These are phyloP conservation scores for Suillus plorans DNA, from an alignment of 768 basidiomycete species.

Conservation along the genomic window DNA sequence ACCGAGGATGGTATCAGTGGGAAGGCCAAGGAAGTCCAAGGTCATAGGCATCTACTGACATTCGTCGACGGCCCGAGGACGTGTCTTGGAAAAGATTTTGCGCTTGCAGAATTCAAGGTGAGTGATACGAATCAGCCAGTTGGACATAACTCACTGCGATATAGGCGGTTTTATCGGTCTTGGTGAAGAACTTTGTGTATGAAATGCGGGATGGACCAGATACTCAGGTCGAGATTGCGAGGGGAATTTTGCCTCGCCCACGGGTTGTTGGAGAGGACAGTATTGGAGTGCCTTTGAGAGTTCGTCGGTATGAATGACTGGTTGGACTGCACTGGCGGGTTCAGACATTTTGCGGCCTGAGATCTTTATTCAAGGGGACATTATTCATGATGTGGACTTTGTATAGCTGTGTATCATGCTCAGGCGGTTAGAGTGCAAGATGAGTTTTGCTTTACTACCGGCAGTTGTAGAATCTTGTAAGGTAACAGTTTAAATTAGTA, in stretches of 20 bases:
- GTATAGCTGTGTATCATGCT: too few species aligned
- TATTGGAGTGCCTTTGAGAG: constrained; percentile 29
- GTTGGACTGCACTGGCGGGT: background rate
- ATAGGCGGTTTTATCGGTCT: constrained; percentile 43
- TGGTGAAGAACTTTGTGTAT: constrained; percentile 30
- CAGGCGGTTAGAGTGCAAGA: too few species aligned
- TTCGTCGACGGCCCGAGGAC: constrained; percentile 46
- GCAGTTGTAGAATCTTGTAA: too few species aligned
- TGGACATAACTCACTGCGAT: background rate
- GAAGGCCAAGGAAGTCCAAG: constrained; percentile 35
- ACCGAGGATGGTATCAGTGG: constrained; percentile 26
- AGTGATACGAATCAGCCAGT: background rate
- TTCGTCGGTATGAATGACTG: constrained; percentile 22
- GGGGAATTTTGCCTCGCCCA: constrained; percentile 15
- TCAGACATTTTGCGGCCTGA: background rate
- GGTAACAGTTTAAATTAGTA: too few species aligned
- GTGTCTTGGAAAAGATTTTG: constrained; percentile 46
- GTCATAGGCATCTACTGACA: constrained; percentile 41
- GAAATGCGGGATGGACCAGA: constrained; percentile 13
- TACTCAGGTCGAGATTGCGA: constrained; percentile 5
- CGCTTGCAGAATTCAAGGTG: constrained; percentile 43
- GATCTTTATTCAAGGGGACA: background rate
- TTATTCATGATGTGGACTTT: too few species aligned
- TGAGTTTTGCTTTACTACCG: too few species aligned
- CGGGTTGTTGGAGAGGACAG: constrained; percentile 26